Conservation (phyloP, 2,329 filamentous ascomycete species). For the Diplodia scrobiculata region DNA sequence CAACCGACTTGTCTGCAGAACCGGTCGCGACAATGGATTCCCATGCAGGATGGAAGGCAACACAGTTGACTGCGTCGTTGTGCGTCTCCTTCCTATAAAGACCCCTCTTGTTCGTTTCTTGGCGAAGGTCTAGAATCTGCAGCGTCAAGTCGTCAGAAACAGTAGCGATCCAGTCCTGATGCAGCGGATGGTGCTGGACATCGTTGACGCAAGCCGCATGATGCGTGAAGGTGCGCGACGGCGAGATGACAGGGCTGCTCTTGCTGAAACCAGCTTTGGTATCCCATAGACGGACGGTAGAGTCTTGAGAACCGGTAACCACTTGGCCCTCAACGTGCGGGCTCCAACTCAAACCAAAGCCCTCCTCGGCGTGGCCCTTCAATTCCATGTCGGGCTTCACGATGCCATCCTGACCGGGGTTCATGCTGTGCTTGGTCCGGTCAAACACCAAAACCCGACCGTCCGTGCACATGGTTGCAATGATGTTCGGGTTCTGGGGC, state of each 20-base stretch:
- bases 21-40: constrained; percentile 90
- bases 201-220: constrained; percentile 94
- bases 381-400: constrained; percentile 83
- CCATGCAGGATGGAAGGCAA: constrained; percentile 90
- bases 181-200: constrained; percentile 89
- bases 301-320: constrained; percentile 88
- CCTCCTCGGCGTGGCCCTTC: constrained; percentile 81
- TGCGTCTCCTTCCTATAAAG: constrained; percentile 76
- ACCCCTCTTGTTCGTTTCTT: constrained; percentile 64
- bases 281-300: constrained; percentile 91
- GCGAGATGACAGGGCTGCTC: constrained; percentile 69
- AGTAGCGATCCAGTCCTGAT: constrained; percentile 77
- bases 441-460: constrained; percentile 91
- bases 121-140: constrained; percentile 86
- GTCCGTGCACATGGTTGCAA: constrained; percentile 88
- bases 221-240: constrained; percentile 76
- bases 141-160: constrained; percentile 95
- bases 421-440: constrained; percentile 84
- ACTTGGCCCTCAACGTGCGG: constrained; percentile 79
- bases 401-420: constrained; percentile 65
- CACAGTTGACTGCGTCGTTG: constrained; percentile 89
- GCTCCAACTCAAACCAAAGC: constrained; percentile 92
- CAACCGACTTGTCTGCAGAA: constrained; percentile 92
- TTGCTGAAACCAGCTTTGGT: constrained; percentile 70
- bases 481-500: constrained; percentile 94